phyloP scores from a whole-genome alignment of 2,329 filamentous ascomycete genomes.

The Emydomyces testavorans region DNA sequence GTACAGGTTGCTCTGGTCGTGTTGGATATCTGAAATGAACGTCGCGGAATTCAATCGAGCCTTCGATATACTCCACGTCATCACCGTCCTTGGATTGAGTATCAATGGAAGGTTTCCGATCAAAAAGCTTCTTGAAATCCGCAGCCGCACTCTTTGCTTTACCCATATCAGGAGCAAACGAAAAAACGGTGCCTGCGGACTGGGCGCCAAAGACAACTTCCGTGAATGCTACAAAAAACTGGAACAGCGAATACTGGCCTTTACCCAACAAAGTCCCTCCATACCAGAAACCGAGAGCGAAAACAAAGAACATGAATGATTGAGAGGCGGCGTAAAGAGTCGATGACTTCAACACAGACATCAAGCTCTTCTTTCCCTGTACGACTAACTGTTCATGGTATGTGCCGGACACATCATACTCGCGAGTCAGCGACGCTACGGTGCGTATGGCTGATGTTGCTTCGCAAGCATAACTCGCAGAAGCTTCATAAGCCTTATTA shows the following conservation, averaged over 20 bases:
- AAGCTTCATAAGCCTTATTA: constrained; percentile 66
- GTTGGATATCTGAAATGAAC: constrained; percentile 94
- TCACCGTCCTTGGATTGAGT: constrained; percentile 63
- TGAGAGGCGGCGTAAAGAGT: constrained; percentile 73
- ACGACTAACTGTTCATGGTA: constrained; percentile 57
- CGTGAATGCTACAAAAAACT: constrained; percentile 87
- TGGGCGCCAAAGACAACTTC: constrained; percentile 85
- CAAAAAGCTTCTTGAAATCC: constrained; percentile 71
- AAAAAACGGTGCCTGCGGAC: constrained; percentile 80
- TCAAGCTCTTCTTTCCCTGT: constrained; percentile 57
- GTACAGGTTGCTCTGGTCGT: constrained; percentile 78
- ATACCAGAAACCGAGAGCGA: constrained; percentile 88
- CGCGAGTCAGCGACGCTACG: constrained; percentile 79
- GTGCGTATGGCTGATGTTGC: constrained; percentile 89
- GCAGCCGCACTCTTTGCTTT: constrained; percentile 78
- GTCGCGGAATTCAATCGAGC: constrained; percentile 75
- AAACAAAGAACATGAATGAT: constrained; percentile 68
- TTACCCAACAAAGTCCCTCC: constrained; percentile 64
- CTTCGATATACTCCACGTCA: constrained; percentile 53
- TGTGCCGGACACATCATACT: constrained; percentile 61
- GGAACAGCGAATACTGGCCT: constrained; percentile 62
- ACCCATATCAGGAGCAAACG: constrained; percentile 82
- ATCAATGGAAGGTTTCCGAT: constrained; percentile 70
- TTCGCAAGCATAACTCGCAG: constrained; percentile 81
- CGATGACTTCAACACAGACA: constrained; percentile 65